Percentiles rank a stretch among this genome's conserved stretches.
phyloP scores from a whole-genome alignment of 768 basidiomycete genomes.

The Termitomyces titanicus region DNA sequence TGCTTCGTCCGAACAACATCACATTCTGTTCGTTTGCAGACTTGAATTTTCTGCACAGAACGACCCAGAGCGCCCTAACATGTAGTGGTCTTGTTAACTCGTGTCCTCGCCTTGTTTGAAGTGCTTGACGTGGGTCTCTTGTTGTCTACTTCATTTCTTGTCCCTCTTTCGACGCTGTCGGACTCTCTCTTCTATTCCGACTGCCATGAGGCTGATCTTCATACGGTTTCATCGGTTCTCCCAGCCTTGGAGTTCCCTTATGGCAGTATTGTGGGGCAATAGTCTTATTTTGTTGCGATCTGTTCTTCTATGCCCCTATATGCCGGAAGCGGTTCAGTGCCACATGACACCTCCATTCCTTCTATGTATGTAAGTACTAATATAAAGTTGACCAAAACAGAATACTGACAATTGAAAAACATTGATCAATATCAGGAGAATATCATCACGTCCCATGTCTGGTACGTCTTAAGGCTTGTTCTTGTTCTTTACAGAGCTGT shows the following conservation, averaged over 20 bases:
- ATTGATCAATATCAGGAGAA: not conserved
- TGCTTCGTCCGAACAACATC: not conserved
- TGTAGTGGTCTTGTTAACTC: not conserved
- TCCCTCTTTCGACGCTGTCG: not conserved
- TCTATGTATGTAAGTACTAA: too few relatives aligned
- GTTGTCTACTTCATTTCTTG: not conserved
- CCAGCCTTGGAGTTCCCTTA: not conserved
- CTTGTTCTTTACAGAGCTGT: too few relatives aligned
- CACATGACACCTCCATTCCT: not conserved
- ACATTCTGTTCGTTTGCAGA: not conserved
- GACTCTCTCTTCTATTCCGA: not conserved
- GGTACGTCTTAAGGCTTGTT: too few relatives aligned
- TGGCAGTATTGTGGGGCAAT: not conserved
- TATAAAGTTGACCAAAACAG: not conserved
- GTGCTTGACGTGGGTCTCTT: not conserved
- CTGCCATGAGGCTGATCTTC: not conserved
- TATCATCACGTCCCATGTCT: too few relatives aligned
- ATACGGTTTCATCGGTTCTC: not conserved
- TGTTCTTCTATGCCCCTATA: not conserved
- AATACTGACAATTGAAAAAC: not conserved
- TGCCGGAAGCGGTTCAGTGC: not conserved
- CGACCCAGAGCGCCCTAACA: not conserved
- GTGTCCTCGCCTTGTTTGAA: not conserved
- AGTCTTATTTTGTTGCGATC: not conserved
- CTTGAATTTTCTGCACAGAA: not conserved